Evolutionary conservation across 2,329 filamentous ascomycete species (phyloP), one percentile per base, ranked within the genome.

Genomic region (Colletotrichum simmondsii): DNA sequence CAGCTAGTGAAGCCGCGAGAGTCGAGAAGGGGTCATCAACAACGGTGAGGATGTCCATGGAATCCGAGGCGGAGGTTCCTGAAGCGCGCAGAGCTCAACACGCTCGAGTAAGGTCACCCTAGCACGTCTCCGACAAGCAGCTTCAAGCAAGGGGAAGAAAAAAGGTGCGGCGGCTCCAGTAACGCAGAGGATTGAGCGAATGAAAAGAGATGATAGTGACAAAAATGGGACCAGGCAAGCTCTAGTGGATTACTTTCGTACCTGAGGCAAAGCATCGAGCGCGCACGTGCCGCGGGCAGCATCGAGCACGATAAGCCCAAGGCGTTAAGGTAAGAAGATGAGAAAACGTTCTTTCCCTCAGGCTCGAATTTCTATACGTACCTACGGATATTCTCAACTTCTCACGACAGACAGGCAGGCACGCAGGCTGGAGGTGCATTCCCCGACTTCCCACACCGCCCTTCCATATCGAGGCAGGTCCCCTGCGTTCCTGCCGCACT

Each of bases 391-490:
- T 42, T 42, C 37, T 35, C 4, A 12, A 35, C 32, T 35, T 35
- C 32, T 42, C 37, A 62, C 4, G 19, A 30, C 8, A 3, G 19
- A 12, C 7, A 42, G 2, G 5, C 12, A 24, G 19, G 26, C 28
- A 46, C 42, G 16, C 42, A 46, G 19, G 19, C 42, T 49, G 42
- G 42, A 62, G 37, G 12, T 16, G 30, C 61, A 37, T 37, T 72
- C 53, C 59, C 65, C 28, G 14, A 26, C 42, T 46, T 35, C 24
- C 22, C 56, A 65, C 66, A 72, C 70, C 70, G 70, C 70, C 70
- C 70, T 72, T 72, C 70, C 70, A 61, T 70, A 60, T 72, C 70
- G 61, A 72, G 66, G 60, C 28, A 70, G 66, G 70, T 70, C 56
- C 69, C 70, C 49, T 70, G 70, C 66, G 70, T 72, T 70, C 70